These are phyloP conservation scores for Cyberlindnera xishuangbannaensis DNA, from an alignment of 805 yeast species.

Conservation along the genomic window DNA sequence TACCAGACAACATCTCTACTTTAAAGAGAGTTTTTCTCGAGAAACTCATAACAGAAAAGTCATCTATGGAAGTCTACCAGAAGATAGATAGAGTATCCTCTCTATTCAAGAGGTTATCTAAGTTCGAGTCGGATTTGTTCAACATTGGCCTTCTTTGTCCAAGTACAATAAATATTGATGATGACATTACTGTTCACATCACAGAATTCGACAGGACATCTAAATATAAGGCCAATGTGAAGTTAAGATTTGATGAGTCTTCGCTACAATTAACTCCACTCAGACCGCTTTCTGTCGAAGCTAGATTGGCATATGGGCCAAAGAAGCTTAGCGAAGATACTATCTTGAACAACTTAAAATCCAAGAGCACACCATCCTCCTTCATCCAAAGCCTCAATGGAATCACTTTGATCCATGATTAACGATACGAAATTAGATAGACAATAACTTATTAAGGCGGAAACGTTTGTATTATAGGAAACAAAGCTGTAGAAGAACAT, in stretches of 20 bases:
- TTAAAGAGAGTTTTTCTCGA: slow-evolving; percentile 9
- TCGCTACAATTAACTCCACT: slow-evolving; percentile 6
- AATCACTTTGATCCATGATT: slow-evolving; percentile 1
- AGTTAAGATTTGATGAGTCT: slow-evolving; percentile 9
- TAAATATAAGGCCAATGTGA: slow-evolving; percentile 15
- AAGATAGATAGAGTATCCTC: slow-evolving; percentile 7
- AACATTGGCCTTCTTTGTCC: slow-evolving; percentile 16
- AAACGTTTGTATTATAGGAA: no score
- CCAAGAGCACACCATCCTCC: slow-evolving; percentile 1
- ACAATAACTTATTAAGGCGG: no score
- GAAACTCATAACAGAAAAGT: slow-evolving; percentile 1
- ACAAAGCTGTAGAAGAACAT: no score
- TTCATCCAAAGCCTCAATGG: slow-evolving; percentile 6
- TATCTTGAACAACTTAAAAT: slow-evolving; percentile 12
- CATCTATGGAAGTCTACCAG: background rate
- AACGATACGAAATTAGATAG: no score
- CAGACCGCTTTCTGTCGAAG: slow-evolving; percentile 3
- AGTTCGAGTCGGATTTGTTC: slow-evolving; percentile 15
- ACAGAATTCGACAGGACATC: slow-evolving; percentile 14
- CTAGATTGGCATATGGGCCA: slow-evolving; percentile 15
- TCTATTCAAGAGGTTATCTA: slow-evolving; percentile 3
- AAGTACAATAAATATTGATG: slow-evolving; percentile 2
- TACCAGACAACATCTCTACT: slow-evolving; percentile 7
- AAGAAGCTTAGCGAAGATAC: slow-evolving; percentile 2
- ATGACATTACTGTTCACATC: slow-evolving; percentile 11